These are phyloP conservation scores for Starmerella floricola DNA, from an alignment of 805 yeast species.

Conservation along the genomic window DNA sequence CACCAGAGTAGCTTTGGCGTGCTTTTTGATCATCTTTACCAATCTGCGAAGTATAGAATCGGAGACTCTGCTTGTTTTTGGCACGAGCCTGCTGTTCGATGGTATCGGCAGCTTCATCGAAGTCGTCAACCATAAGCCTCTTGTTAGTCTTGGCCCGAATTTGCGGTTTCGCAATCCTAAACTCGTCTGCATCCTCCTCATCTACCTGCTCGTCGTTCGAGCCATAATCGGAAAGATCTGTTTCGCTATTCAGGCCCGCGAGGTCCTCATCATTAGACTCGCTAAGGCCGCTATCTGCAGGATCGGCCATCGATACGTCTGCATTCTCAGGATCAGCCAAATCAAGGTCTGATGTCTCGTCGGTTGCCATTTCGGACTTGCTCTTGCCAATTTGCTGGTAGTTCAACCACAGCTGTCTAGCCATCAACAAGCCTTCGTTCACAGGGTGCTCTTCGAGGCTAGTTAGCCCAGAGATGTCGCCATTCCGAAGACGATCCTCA, in stretches of 20 bases:
- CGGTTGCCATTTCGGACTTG: not conserved
- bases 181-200: conserved; percentile 17
- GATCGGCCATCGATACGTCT: not conserved
- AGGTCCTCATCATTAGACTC: not conserved
- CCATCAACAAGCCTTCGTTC: conserved; percentile 71
- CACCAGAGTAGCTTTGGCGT: conserved; percentile 43
- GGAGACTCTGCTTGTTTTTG: conserved; percentile 74
- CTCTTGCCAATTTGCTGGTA: conserved; percentile 36
- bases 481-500: conserved; percentile 41
- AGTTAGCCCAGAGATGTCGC: conserved; percentile 30
- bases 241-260: too few species aligned
- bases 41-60: conserved; percentile 94
- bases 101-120: conserved; percentile 61
- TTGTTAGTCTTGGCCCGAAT: conserved; percentile 6
- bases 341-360: too few species aligned
- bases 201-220: conserved; percentile 13
- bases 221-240: conserved; percentile 11
- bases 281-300: not conserved
- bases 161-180: conserved; percentile 15
- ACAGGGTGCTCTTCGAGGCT: conserved; percentile 77
- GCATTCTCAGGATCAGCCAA: too few species aligned
- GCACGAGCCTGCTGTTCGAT: conserved; percentile 44
- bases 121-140: conserved; percentile 37
- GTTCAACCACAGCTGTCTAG: conserved; percentile 83
- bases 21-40: conserved; percentile 46